Base-by-base conservation (phyloP, 2,329 filamentous ascomycete species). In the Microcyclosporella mali region DNA sequence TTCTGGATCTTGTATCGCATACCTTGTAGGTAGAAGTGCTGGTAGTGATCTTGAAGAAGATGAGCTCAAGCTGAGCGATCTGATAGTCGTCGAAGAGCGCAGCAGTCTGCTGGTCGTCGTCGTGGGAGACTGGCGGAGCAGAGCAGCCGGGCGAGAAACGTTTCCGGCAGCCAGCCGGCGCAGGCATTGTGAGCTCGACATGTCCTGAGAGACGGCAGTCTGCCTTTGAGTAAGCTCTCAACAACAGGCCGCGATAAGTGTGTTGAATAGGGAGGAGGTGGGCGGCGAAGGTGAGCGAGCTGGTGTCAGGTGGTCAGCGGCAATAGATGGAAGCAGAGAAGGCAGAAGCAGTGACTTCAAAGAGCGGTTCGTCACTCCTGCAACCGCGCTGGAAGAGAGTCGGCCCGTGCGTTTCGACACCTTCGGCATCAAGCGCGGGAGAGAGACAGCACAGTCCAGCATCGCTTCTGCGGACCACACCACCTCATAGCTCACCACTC, bases 111-210 rank as follows among this genome's bases (percentile, higher is more conserved):
- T 51, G 10, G 58, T 55, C 27, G 51, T 44, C 40, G 44, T 48
- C 28, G 4, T 25, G 9, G 51, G 43, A 42, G 50, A 50, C 44
- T 53, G 54, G 39, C 58, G 58, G 31, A 63, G 50, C 33, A 61
- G 51, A 25, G 49, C 41, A 33, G 56, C 47, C 47, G 56, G 54
- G 38, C 55, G 55, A 36, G 43, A 34, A 36, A 47, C 38, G 29
- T 49, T 48, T 41, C 46, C 50, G 29, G 55, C 50, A 27, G 62
- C 62, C 43, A 62, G 47, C 41, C 63, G 57, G 57, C 61, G 60
- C 39, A 66, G 54, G 49, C 61, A 64, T 57, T 63, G 61, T 44
- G 61, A 61, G 56, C 60, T 62, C 53, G 60, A 61, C 62, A 65
- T 65, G 57, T 46, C 35, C 40, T 30, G 41, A 55, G 47, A 57